These are phyloP conservation scores for Fusarium poae DNA, from an alignment of 2,329 filamentous ascomycete species.

Conservation along the genomic window DNA sequence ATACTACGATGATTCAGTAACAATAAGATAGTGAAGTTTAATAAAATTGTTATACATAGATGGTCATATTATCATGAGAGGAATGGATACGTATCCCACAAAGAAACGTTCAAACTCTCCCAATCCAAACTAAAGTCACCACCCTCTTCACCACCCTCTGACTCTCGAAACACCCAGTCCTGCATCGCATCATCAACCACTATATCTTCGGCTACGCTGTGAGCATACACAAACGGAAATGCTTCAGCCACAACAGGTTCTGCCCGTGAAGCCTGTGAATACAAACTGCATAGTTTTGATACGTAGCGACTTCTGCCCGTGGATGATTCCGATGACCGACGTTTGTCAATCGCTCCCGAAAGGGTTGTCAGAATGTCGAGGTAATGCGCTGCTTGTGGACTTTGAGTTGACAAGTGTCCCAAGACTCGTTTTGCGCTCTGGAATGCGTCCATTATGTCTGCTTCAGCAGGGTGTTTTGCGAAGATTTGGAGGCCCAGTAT, in stretches of 20 bases:
- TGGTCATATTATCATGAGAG: slow-evolving; percentile 16
- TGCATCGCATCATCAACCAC: slow-evolving; percentile 20
- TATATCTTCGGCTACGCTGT: background rate
- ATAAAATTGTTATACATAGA: background rate
- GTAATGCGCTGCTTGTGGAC: slow-evolving; percentile 69
- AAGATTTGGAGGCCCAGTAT: slow-evolving; percentile 70
- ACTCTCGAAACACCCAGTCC: slow-evolving; percentile 34
- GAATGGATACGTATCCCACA: slow-evolving; percentile 48
- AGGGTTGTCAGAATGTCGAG: slow-evolving; percentile 66
- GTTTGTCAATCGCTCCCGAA: slow-evolving; percentile 57
- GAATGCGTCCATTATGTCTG: slow-evolving; percentile 63
- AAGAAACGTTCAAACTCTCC: slow-evolving; percentile 45
- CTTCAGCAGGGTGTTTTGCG: slow-evolving; percentile 60
- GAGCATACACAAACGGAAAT: background rate
- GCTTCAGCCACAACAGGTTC: background rate
- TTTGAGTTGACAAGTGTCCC: slow-evolving; percentile 60
- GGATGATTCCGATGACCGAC: slow-evolving; percentile 31
- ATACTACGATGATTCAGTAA: background rate
- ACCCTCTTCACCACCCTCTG: slow-evolving; percentile 31
- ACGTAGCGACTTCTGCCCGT: slow-evolving; percentile 44
- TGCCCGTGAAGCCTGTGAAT: background rate
- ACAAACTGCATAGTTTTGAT: slow-evolving; percentile 40
- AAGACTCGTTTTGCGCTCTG: slow-evolving; percentile 64
- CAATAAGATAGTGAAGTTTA: background rate
- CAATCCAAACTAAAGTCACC: slow-evolving; percentile 44